These are phyloP conservation scores for Elongisporangium undulatum DNA, from an alignment of 352 stramenopile genomes.

Conservation along the genomic window DNA sequence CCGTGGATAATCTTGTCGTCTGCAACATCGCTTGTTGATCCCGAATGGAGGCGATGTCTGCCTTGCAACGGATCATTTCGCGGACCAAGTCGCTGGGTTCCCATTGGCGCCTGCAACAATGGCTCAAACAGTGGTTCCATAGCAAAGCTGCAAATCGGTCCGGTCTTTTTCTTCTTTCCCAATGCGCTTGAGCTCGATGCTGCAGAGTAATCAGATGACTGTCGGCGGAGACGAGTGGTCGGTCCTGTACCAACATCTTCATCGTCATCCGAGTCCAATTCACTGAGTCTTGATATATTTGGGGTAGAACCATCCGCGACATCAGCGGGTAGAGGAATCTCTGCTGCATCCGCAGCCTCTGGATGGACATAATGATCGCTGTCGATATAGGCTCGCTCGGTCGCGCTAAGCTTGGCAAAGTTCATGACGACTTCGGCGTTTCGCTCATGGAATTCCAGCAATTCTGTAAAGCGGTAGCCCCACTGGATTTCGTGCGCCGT, in stretches of 20 bases:
- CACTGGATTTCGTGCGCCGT: constrained; percentile 57
- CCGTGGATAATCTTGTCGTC: constrained; percentile 12
- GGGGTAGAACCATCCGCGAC: not conserved
- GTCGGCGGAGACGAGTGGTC: not conserved
- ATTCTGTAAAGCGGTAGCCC: constrained; percentile 68
- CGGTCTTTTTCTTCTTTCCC: constrained; percentile 10
- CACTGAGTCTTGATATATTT: not conserved
- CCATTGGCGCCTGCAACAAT: constrained; percentile 56
- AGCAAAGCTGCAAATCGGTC: constrained; percentile 37
- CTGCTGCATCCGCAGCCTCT: not conserved
- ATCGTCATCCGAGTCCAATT: not conserved
- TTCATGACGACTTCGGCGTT: constrained; percentile 74
- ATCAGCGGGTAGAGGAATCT: not conserved
- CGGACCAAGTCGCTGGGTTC: constrained; percentile 46
- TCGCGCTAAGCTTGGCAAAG: constrained; percentile 65
- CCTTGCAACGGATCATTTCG: constrained; percentile 5
- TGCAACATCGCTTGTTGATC: constrained; percentile 1
- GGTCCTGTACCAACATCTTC: not conserved
- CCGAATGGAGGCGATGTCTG: constrained; percentile 7
- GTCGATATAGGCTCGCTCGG: constrained; percentile 56
- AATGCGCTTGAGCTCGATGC: constrained; percentile 16
- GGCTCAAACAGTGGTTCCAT: constrained; percentile 80
- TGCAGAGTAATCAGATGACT: not conserved
- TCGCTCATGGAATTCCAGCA: constrained; percentile 66
- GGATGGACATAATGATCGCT: constrained; percentile 34